These are phyloP conservation scores for Penicillium glabrum DNA, from an alignment of 2,329 filamentous ascomycete genomes.

Conservation along the genomic window DNA sequence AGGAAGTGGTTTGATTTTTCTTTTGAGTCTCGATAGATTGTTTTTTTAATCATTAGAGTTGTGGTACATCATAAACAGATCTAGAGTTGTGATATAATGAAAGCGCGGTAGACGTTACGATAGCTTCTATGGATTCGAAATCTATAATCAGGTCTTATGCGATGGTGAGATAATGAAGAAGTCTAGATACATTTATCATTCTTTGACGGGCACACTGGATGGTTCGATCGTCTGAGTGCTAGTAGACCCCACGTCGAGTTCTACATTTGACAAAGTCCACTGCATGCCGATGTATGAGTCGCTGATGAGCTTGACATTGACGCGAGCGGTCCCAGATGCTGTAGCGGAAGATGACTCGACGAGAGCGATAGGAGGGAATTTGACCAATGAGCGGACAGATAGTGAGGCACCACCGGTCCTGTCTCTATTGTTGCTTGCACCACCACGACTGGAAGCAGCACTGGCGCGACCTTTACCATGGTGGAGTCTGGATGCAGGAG, in stretches of 20 bases:
- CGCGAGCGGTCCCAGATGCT: constrained; percentile 29
- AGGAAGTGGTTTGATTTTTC: constrained; percentile 31
- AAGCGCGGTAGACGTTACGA: too few relatives aligned
- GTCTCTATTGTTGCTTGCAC: constrained; percentile 7
- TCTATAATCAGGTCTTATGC: too few relatives aligned
- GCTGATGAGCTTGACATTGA: constrained; percentile 77
- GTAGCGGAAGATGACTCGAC: constrained; percentile 12
- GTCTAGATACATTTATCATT: not conserved
- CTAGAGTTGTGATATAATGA: too few relatives aligned
- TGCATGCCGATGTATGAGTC: constrained; percentile 82
- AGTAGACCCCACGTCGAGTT: constrained; percentile 45
- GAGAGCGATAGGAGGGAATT: constrained; percentile 28
- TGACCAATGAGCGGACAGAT: constrained; percentile 30
- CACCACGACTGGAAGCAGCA: constrained; percentile 14
- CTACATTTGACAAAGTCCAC: constrained; percentile 55
- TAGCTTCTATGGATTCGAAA: too few relatives aligned
- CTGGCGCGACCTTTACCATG: constrained; percentile 11
- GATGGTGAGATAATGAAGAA: too few relatives aligned
- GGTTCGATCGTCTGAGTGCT: constrained; percentile 18
- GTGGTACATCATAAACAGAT: too few relatives aligned
- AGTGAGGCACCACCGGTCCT: constrained; percentile 16
- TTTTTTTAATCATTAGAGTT: not conserved
- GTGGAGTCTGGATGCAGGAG: constrained; percentile 32
- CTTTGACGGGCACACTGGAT: constrained; percentile 17
- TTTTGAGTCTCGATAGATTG: not conserved